Evolutionary conservation across 805 yeast genomes (phyloP).

Genomic region (Pichia membranifaciens): DNA sequence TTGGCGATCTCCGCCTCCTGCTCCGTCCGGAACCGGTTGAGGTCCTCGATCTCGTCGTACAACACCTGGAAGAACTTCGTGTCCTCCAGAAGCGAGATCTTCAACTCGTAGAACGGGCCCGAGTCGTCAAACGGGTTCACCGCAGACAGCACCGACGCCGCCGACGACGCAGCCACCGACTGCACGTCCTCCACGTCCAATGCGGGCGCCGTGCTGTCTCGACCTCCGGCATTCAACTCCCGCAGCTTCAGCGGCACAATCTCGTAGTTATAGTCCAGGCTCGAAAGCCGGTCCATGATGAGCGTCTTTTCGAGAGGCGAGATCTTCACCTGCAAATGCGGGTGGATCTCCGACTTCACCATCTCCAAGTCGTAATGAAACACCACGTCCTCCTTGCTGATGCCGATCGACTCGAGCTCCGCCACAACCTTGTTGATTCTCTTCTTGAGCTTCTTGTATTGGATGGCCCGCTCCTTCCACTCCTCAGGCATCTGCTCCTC

Average conservation of each 20-base stretch:
- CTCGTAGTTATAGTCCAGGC: constrained; percentile 17
- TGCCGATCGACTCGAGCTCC: constrained; percentile 56
- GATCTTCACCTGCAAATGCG: constrained; percentile 23
- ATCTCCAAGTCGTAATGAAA: constrained; percentile 22
- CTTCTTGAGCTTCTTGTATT: constrained; percentile 66
- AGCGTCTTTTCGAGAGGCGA: constrained; percentile 17
- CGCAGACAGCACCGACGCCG: constrained; percentile 16
- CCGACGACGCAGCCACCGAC: neutral
- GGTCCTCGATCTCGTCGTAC: constrained; percentile 44
- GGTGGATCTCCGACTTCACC: constrained; percentile 17
- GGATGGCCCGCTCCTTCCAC: constrained; percentile 66
- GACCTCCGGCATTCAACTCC: neutral
- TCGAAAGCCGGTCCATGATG: constrained; percentile 18
- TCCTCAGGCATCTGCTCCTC: constrained; percentile 59
- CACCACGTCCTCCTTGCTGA: constrained; percentile 38
- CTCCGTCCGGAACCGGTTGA: constrained; percentile 38
- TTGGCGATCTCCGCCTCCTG: constrained; percentile 39
- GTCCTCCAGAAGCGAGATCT: constrained; percentile 47
- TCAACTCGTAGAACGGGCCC: constrained; percentile 18
- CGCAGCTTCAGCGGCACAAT: constrained; percentile 11
- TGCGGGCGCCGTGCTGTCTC: too few species aligned
- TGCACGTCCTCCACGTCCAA: neutral
- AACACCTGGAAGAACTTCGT: constrained; percentile 54
- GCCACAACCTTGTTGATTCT: constrained; percentile 57
- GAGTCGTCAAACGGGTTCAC: constrained; percentile 24